phyloP scores from a whole-genome alignment of 169 alveolate genomes.

The Plasmodium billcollinsi region DNA sequence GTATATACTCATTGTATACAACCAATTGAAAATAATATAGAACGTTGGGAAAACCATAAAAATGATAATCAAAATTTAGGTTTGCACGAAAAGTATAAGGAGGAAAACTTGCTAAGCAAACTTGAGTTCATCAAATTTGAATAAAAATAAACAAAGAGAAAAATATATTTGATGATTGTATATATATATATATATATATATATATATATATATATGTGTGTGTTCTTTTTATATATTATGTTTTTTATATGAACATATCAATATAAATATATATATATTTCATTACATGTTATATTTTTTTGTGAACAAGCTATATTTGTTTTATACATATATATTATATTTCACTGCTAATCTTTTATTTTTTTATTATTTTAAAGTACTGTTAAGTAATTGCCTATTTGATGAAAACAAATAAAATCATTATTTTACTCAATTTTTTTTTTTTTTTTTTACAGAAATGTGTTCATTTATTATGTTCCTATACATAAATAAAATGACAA shows the following conservation, averaged over 20 bases:
- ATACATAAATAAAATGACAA: too few relatives aligned
- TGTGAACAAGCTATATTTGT: not conserved
- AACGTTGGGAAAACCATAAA: constrained; percentile 41
- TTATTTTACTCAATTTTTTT: too few relatives aligned
- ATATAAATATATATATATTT: not conserved
- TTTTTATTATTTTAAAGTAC: too few relatives aligned
- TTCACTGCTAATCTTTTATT: too few relatives aligned
- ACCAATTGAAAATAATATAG: constrained; percentile 69
- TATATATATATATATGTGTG: not conserved
- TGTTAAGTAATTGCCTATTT: too few relatives aligned
- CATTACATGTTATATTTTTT: not conserved
- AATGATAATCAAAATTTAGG: constrained; percentile 43
- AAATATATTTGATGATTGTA: not conserved
- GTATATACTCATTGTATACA: constrained; percentile 48
- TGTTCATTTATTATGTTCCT: too few relatives aligned
- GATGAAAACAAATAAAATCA: too few relatives aligned
- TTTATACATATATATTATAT: too few relatives aligned
- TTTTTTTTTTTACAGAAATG: too few relatives aligned
- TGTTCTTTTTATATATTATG: not conserved
- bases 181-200: not conserved
- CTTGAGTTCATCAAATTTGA: constrained; percentile 33
- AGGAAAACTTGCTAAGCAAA: constrained; percentile 29
- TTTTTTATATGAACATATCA: not conserved
- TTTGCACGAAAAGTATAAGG: constrained; percentile 38
- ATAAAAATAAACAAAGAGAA: constrained; percentile 1